A percentile compares a stretch with the other conserved stretches of the same genome.
These are phyloP conservation scores for Eutrema heterophyllum DNA, from an alignment of 345 rosid genomes.

Conservation along the genomic window DNA sequence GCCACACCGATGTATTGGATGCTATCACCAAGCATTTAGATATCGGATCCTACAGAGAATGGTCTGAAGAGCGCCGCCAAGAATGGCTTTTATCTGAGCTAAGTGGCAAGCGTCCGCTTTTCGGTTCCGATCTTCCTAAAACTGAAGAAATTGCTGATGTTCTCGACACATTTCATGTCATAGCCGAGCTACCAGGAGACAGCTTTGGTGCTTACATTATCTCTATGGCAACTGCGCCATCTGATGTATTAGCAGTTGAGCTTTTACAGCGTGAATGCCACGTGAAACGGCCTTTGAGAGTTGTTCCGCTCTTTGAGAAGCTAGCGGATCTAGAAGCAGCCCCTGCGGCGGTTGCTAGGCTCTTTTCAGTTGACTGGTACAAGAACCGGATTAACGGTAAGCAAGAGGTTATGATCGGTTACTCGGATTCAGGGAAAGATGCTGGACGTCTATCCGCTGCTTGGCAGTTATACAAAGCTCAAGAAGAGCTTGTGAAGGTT, in stretches of 20 bases:
- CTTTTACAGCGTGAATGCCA: conserved; percentile 94
- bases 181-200: conserved; percentile 81
- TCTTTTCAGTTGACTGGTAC: conserved; percentile 94
- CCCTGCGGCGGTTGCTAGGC: conserved; percentile 91
- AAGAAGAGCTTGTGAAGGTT: conserved; percentile 93
- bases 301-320: conserved; percentile 96
- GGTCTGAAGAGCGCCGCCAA: conserved; percentile 85
- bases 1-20: conserved; percentile 93
- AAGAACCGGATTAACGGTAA: conserved; percentile 84
- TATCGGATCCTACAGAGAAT: conserved; percentile 83
- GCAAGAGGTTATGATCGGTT: conserved; percentile 99
- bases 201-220: conserved; percentile 91
- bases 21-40: conserved; percentile 81
- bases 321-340: conserved; percentile 97
- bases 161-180: conserved; percentile 74
- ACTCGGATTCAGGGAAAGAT: conserved; percentile 96
- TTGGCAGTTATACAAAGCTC: conserved; percentile 96
- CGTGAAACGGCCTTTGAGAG: conserved; percentile 82
- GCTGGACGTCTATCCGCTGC: conserved; percentile 97
- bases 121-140: conserved; percentile 90
- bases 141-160: conserved; percentile 95
- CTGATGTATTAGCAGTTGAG: conserved; percentile 96
- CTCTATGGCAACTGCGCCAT: conserved; percentile 93
- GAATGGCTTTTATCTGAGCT: conserved; percentile 96
- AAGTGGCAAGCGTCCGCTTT: conserved; percentile 89